These are phyloP conservation scores for Cucumis melo DNA, from an alignment of 306 rosid genomes.

Conservation along the genomic window DNA sequence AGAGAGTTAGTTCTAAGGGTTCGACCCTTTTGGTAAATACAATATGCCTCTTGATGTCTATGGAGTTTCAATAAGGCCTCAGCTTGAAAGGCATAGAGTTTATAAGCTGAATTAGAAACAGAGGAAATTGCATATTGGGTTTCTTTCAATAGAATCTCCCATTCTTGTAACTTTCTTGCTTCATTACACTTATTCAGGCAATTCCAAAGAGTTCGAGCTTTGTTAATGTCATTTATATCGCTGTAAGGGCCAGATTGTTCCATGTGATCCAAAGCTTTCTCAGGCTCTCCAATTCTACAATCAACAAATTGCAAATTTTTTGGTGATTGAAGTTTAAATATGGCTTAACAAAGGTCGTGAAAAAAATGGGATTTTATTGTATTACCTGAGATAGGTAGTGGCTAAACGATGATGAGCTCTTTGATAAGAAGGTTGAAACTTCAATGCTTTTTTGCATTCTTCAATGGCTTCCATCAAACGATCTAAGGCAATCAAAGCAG, in stretches of 20 bases:
- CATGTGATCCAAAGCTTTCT: constrained; percentile 50
- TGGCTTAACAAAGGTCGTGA: neutral
- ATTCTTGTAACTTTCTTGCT: constrained; percentile 44
- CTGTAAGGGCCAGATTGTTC: constrained; percentile 30
- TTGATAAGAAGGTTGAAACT: constrained; percentile 56
- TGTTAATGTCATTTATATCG: constrained; percentile 19
- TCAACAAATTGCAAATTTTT: neutral
- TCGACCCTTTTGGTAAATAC: constrained; percentile 42
- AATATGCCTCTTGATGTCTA: constrained; percentile 67
- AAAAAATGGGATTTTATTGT: neutral
- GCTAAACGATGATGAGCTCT: constrained; percentile 88
- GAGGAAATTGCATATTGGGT: constrained; percentile 52
- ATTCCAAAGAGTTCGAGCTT: constrained; percentile 43
- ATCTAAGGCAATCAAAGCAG: constrained; percentile 62
- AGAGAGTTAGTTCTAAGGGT: constrained; percentile 35
- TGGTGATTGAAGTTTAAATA: neutral
- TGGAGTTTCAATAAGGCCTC: constrained; percentile 69
- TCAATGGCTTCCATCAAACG: constrained; percentile 43
- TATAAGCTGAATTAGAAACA: constrained; percentile 68
- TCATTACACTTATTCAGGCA: constrained; percentile 48
- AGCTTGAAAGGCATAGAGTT: constrained; percentile 69
- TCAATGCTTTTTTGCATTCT: constrained; percentile 65
- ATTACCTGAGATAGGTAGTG: constrained; percentile 68
- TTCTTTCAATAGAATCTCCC: constrained; percentile 52
- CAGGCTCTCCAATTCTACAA: constrained; percentile 72